Percentiles rank a stretch among this genome's conserved stretches.
phyloP scores from a whole-genome alignment of 345 rosid species.

The Reutealis trisperma region DNA sequence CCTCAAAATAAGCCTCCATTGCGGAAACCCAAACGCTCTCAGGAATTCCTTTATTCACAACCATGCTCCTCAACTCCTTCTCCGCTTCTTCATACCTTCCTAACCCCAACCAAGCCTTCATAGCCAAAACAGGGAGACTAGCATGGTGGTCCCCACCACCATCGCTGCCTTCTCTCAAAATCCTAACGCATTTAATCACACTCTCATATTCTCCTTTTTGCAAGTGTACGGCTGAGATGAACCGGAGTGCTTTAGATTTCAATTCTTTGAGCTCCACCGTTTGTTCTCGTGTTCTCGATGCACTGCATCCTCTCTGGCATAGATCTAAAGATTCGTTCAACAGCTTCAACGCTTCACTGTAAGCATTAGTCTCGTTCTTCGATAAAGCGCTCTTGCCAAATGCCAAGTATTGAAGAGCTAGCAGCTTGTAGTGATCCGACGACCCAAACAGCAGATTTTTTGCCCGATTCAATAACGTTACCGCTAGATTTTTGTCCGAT shows the following conservation, averaged over 20 bases:
- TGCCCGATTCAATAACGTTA: slow-evolving; percentile 69
- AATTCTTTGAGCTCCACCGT: slow-evolving; percentile 54
- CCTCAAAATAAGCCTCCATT: slow-evolving; percentile 79
- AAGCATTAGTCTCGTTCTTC: slow-evolving; percentile 37
- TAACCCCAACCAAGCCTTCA: slow-evolving; percentile 95
- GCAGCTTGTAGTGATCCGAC: slow-evolving; percentile 60
- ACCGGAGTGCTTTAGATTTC: slow-evolving; percentile 69
- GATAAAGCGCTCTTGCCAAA: slow-evolving; percentile 60
- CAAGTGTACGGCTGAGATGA: slow-evolving; percentile 84
- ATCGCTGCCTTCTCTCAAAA: slow-evolving; percentile 61
- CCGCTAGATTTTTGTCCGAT: slow-evolving; percentile 69
- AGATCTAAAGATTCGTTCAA: slow-evolving; percentile 81
- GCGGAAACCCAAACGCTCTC: slow-evolving; percentile 96
- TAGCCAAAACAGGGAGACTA: slow-evolving; percentile 89
- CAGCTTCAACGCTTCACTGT: slow-evolving; percentile 70
- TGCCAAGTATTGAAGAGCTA: slow-evolving; percentile 66
- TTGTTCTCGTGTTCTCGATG: slow-evolving; percentile 61
- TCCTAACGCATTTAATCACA: slow-evolving; percentile 85
- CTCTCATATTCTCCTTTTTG: slow-evolving; percentile 85
- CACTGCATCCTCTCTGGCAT: slow-evolving; percentile 70
- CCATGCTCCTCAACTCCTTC: slow-evolving; percentile 89
- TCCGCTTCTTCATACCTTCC: slow-evolving; percentile 82
- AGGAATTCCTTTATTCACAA: slow-evolving; percentile 74
- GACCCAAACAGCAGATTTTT: slow-evolving; percentile 66
- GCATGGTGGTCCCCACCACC: slow-evolving; percentile 67